phyloP scores from a whole-genome alignment of 495 filamentous ascomycete genomes.

The Aspergillus mulundensis region DNA sequence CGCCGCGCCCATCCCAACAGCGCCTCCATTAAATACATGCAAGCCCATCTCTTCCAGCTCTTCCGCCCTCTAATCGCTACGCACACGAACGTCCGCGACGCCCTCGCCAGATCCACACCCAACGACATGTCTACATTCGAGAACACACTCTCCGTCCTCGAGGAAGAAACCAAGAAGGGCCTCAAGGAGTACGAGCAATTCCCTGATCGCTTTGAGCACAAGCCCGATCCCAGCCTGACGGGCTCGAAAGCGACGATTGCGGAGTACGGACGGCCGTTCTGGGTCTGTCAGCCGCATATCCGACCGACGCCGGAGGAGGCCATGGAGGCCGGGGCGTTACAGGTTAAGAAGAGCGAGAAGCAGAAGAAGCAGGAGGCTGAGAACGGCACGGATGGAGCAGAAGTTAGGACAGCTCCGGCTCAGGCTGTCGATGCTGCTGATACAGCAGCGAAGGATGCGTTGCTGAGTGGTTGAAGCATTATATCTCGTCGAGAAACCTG shows the following conservation, averaged over 20 bases:
- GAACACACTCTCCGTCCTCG: constrained; percentile 60
- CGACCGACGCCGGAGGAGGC: constrained; percentile 88
- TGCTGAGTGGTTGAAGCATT: constrained; percentile 34
- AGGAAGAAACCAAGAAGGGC: constrained; percentile 66
- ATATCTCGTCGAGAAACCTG: background rate
- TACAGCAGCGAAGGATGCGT: constrained; percentile 28
- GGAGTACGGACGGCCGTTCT: constrained; percentile 76
- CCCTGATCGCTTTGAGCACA: constrained; percentile 49
- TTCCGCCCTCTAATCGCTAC: constrained; percentile 72
- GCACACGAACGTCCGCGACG: constrained; percentile 77
- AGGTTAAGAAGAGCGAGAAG: constrained; percentile 53
- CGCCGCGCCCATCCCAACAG: constrained; percentile 60
- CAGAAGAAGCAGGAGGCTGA: constrained; percentile 18
- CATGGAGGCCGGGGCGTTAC: constrained; percentile 71
- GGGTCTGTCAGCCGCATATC: constrained; percentile 89
- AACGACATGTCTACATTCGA: constrained; percentile 72
- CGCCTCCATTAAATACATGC: constrained; percentile 62
- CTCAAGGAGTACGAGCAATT: constrained; percentile 66
- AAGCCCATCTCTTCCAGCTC: constrained; percentile 89
- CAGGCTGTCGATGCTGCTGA: constrained; percentile 11
- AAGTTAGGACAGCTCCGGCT: constrained; percentile 10
- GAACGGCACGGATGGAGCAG: constrained; percentile 10
- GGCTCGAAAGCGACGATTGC: constrained; percentile 64
- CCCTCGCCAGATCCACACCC: constrained; percentile 60
- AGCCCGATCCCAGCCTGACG: constrained; percentile 33